Conservation (phyloP, 305 asterid species). For the Galium porrigens region DNA sequence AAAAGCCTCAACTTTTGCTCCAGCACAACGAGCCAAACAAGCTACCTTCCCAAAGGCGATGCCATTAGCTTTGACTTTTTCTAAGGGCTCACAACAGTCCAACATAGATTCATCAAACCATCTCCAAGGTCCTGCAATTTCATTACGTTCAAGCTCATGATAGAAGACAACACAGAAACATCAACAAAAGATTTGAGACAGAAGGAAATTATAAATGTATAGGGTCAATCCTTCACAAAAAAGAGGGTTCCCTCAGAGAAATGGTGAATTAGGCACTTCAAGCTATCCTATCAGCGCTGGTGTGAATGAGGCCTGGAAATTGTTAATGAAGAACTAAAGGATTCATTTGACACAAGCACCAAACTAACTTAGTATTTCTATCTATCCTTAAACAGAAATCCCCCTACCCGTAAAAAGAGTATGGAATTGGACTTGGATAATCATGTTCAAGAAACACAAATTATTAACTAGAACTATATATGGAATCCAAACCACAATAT, state of each 20-base stretch:
- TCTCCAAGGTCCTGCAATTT: slow-evolving; percentile 88
- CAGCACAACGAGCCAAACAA: slow-evolving; percentile 95
- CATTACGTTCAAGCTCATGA: slow-evolving; percentile 11
- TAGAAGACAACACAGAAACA: slow-evolving; percentile 2
- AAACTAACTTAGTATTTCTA: too few relatives aligned
- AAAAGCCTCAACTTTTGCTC: slow-evolving; percentile 81
- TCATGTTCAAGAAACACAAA: background rate
- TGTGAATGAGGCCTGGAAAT: background rate
- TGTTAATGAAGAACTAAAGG: background rate
- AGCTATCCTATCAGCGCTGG: background rate
- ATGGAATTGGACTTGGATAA: background rate
- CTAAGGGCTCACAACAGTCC: slow-evolving; percentile 95
- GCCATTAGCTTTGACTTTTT: slow-evolving; percentile 68
- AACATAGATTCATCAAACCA: slow-evolving; percentile 96
- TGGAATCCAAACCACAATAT: background rate
- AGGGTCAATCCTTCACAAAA: background rate
- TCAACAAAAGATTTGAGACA: background rate
- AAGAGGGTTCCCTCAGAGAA: background rate
- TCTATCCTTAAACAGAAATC: background rate
- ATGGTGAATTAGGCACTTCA: background rate
- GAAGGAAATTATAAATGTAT: background rate
- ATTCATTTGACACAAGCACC: background rate
- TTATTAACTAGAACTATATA: background rate
- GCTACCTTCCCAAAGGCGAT: slow-evolving; percentile 90
- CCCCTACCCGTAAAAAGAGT: background rate